These are phyloP conservation scores for Aspergillus heteromorphus DNA, from an alignment of 495 filamentous ascomycete genomes.

Conservation along the genomic window DNA sequence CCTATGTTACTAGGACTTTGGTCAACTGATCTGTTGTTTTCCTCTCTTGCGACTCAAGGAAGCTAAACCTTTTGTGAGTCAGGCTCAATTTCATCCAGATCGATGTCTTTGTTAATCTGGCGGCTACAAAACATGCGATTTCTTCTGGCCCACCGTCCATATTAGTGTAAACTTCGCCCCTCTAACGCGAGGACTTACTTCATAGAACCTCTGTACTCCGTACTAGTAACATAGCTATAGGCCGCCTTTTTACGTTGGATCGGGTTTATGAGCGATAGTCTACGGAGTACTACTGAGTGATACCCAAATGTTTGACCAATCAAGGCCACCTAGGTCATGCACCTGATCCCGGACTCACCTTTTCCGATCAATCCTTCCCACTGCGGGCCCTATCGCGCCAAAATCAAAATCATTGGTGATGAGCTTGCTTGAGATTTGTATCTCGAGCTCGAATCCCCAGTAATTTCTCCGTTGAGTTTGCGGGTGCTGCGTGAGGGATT, in stretches of 20 bases:
- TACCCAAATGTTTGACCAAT: constrained; percentile 34
- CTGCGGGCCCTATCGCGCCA: constrained; percentile 11
- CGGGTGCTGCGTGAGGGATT: neutral
- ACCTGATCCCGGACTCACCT: constrained; percentile 5
- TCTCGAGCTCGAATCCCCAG: neutral
- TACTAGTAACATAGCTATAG: constrained; percentile 18
- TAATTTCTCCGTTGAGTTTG: neutral
- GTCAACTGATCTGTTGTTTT: constrained; percentile 13
- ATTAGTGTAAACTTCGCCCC: constrained; percentile 2
- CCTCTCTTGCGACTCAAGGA: constrained; percentile 14
- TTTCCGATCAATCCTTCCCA: constrained; percentile 13
- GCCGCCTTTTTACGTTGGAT: constrained; percentile 4
- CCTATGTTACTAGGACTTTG: too few relatives aligned
- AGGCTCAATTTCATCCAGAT: neutral
- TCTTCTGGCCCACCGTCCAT: constrained; percentile 5
- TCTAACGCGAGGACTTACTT: constrained; percentile 6
- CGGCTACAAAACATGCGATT: neutral
- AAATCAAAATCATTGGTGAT: constrained; percentile 22
- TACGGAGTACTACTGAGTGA: constrained; percentile 24
- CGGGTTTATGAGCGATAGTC: too few relatives aligned
- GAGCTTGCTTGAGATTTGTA: constrained; percentile 17
- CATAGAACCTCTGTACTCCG: constrained; percentile 32
- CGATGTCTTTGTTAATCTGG: neutral
- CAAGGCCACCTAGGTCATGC: constrained; percentile 28
- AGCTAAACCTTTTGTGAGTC: constrained; percentile 15